A percentile compares a stretch with the other conserved stretches of the same genome.
Evolutionary conservation across 352 stramenopile species (phyloP).

Genomic region (Phytophthora rubi): DNA sequence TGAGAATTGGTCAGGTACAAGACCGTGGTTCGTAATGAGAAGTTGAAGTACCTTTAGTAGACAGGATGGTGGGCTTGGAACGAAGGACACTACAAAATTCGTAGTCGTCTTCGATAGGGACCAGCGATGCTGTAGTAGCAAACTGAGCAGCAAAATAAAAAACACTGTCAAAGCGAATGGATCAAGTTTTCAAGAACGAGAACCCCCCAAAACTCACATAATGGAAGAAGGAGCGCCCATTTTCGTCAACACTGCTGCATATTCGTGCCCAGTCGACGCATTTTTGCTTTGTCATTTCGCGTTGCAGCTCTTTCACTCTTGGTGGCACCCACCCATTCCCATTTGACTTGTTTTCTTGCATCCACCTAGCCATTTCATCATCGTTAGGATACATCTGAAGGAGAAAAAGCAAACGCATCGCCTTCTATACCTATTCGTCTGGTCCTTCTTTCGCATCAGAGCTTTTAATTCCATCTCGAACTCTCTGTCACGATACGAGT

Average conservation of each 20-base stretch:
- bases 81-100: constrained; percentile 40
- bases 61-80: constrained; percentile 28
- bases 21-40: too few relatives aligned
- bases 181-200: neutral
- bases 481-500: constrained; percentile 29
- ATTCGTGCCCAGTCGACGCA: constrained; percentile 42
- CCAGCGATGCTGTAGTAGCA: constrained; percentile 17
- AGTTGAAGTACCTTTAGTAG: constrained; percentile 32
- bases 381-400: neutral
- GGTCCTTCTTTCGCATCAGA: constrained; percentile 42
- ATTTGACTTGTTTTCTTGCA: constrained; percentile 9
- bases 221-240: constrained; percentile 58
- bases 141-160: constrained; percentile 19
- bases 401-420: neutral
- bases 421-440: constrained; percentile 34
- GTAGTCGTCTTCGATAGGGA: constrained; percentile 27
- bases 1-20: neutral
- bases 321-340: constrained; percentile 51
- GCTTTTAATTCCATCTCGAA: constrained; percentile 35
- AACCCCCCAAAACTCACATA: constrained; percentile 48
- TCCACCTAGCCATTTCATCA: constrained; percentile 13
- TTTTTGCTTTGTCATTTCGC: constrained; percentile 24
- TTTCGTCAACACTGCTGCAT: constrained; percentile 40
- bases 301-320: constrained; percentile 50
- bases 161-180: neutral